These are phyloP conservation scores for Penicillium sp. DNA, from an alignment of 2,329 filamentous ascomycete species.

Conservation along the genomic window DNA sequence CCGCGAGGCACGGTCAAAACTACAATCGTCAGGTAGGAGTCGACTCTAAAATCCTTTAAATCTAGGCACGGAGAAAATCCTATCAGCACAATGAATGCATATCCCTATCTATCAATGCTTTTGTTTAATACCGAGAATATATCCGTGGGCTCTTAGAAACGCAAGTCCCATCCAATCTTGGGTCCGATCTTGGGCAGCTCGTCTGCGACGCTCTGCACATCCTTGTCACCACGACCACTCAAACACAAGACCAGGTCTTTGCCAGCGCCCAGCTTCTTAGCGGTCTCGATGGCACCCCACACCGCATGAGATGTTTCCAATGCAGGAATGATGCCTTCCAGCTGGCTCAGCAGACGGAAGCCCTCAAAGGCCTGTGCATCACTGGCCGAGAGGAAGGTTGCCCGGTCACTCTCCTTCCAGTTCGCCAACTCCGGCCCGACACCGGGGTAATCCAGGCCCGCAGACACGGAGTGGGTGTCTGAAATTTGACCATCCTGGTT, in stretches of 20 bases:
- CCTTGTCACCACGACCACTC: constrained; percentile 2
- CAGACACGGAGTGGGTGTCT: constrained; percentile 16
- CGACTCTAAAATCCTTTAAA: too few relatives aligned
- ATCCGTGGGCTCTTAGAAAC: too few relatives aligned
- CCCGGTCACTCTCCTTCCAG: constrained; percentile 16
- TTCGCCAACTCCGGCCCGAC: constrained; percentile 26
- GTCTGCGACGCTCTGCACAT: constrained; percentile 82
- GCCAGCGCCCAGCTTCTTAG: background rate
- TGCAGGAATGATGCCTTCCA: constrained; percentile 14
- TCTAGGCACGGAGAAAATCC: too few relatives aligned
- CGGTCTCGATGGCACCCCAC: background rate
- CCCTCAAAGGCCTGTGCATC: constrained; percentile 10
- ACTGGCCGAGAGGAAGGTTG: constrained; percentile 12
- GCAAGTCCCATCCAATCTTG: constrained; percentile 71
- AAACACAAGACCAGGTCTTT: background rate
- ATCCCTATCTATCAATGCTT: too few relatives aligned
- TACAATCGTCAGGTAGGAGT: too few relatives aligned
- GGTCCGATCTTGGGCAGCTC: constrained; percentile 86
- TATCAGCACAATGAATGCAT: too few relatives aligned
- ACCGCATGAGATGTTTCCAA: constrained; percentile 11
- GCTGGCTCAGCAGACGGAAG: constrained; percentile 1
- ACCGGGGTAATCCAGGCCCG: constrained; percentile 27
- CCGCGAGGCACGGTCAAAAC: too few relatives aligned
- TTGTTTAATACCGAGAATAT: too few relatives aligned
- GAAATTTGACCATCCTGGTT: constrained; percentile 1